phyloP scores from a whole-genome alignment of 768 basidiomycete genomes.

The Lactarius evosmus region DNA sequence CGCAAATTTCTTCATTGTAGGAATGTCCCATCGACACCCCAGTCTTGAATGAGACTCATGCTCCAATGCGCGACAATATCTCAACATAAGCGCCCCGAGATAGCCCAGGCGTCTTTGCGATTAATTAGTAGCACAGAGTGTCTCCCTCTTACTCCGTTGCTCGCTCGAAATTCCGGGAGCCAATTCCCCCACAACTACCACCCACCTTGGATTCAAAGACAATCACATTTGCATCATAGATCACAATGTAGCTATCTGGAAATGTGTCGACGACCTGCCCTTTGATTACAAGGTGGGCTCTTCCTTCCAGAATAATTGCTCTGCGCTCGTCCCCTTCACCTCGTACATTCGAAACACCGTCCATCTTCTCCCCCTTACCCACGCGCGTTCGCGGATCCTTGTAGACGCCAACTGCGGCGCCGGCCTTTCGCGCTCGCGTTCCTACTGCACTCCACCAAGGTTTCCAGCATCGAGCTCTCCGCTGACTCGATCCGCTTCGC shows the following conservation, averaged over 20 bases:
- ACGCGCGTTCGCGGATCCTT: conserved; percentile 85
- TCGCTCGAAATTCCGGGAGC: conserved; percentile 48
- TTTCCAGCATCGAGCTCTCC: conserved; percentile 88
- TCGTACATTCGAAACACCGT: conserved; percentile 75
- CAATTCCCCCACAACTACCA: conserved; percentile 27
- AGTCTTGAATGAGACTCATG: conserved; percentile 71
- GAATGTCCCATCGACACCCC: conserved; percentile 84
- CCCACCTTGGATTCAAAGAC: conserved; percentile 42
- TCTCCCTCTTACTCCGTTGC: conserved; percentile 87
- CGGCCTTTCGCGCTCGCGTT: conserved; percentile 83
- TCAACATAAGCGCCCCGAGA: conserved; percentile 49
- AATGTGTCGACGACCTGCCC: conserved; percentile 52
- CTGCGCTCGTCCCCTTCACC: conserved; percentile 77
- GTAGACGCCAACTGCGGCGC: conserved; percentile 93
- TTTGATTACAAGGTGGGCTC: conserved; percentile 87
- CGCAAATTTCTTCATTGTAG: not conserved
- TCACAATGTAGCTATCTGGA: too few relatives aligned
- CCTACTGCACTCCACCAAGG: conserved; percentile 61
- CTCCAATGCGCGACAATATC: conserved; percentile 59
- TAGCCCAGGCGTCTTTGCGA: not conserved
- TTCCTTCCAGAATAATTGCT: conserved; percentile 99
- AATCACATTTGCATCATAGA: conserved; percentile 72
- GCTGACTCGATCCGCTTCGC: conserved; percentile 66
- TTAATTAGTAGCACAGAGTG: conserved; percentile 44
- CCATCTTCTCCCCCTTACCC: conserved; percentile 46